Conservation (phyloP, 2,329 filamentous ascomycete genomes). For the Aaosphaeria arxii region DNA sequence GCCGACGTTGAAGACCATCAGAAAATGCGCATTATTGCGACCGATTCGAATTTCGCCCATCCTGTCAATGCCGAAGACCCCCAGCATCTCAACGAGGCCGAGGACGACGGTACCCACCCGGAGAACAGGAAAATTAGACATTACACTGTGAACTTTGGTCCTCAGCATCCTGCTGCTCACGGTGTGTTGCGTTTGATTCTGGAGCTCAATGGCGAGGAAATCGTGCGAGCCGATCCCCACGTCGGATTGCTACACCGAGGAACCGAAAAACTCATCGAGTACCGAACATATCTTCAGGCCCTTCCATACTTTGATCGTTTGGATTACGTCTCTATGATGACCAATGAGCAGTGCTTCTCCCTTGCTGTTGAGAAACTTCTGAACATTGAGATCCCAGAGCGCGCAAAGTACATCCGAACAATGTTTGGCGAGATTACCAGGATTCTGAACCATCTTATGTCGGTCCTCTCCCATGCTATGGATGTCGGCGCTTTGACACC, state of each 20-base stretch:
- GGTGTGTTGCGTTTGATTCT: slow-evolving; percentile 96
- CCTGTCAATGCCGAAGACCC: slow-evolving; percentile 46
- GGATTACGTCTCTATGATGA: slow-evolving; percentile 99
- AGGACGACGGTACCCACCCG: slow-evolving; percentile 43
- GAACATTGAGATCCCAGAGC: slow-evolving; percentile 91
- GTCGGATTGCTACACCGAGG: slow-evolving; percentile 94
- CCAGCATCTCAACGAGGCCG: slow-evolving; percentile 42
- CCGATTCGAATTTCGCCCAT: slow-evolving; percentile 61
- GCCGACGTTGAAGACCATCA: slow-evolving; percentile 52
- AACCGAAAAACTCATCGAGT: slow-evolving; percentile 99
- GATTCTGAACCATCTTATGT: slow-evolving; percentile 97
- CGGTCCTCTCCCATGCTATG: slow-evolving; percentile 95
- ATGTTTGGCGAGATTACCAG: slow-evolving; percentile 94
- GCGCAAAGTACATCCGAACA: slow-evolving; percentile 96
- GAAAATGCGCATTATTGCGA: slow-evolving; percentile 62
- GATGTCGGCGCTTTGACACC: slow-evolving; percentile 97
- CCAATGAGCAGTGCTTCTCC: slow-evolving; percentile 96
- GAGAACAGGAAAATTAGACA: slow-evolving; percentile 86
- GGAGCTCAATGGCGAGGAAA: slow-evolving; percentile 96
- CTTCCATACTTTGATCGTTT: slow-evolving; percentile 98
- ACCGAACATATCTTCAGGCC: slow-evolving; percentile 98
- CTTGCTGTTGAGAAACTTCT: slow-evolving; percentile 96
- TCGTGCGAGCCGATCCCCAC: slow-evolving; percentile 93
- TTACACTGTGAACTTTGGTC: slow-evolving; percentile 99
- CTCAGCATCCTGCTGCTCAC: slow-evolving; percentile 97